phyloP scores from a whole-genome alignment of 768 basidiomycete species.

The Pleurotus cornucopiae region DNA sequence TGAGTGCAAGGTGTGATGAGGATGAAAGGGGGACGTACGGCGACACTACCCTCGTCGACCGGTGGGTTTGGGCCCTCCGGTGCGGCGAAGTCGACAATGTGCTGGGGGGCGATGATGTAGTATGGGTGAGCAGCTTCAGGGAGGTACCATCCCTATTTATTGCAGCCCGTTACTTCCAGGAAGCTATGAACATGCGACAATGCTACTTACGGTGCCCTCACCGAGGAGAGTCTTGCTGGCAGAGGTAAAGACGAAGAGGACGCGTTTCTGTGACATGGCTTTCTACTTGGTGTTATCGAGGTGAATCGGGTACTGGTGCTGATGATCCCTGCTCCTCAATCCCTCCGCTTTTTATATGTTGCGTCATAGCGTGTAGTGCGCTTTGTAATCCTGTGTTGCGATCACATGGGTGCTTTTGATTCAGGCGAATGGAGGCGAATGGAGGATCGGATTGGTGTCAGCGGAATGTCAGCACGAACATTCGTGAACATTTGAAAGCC shows the following conservation, averaged over 20 bases:
- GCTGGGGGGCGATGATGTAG: conserved; percentile 47
- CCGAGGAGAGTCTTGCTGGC: conserved; percentile 52
- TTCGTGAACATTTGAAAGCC: too few species aligned
- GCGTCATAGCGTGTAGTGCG: too few species aligned
- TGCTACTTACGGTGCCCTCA: conserved; percentile 39
- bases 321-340: too few species aligned
- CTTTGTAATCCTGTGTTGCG: too few species aligned
- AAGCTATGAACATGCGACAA: not conserved
- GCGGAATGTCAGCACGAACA: too few species aligned
- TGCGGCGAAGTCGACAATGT: conserved; percentile 54
- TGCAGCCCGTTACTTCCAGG: not conserved
- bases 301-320: too few species aligned
- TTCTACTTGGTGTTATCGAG: too few species aligned
- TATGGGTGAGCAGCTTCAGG: conserved; percentile 77
- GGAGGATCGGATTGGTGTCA: too few species aligned
- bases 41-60: conserved; percentile 51
- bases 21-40: conserved; percentile 27
- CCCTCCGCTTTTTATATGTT: too few species aligned
- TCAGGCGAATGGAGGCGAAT: too few species aligned
- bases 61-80: conserved; percentile 69
- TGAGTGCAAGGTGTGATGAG: not conserved
- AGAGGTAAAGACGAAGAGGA: conserved; percentile 79
- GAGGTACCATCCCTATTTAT: conserved; percentile 67
- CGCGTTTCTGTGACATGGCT: conserved; percentile 9
- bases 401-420: too few species aligned